Percentiles rank a stretch among this genome's conserved stretches.
These are phyloP conservation scores for Penicillium goetzii DNA, from an alignment of 495 filamentous ascomycete genomes.

Conservation along the genomic window DNA sequence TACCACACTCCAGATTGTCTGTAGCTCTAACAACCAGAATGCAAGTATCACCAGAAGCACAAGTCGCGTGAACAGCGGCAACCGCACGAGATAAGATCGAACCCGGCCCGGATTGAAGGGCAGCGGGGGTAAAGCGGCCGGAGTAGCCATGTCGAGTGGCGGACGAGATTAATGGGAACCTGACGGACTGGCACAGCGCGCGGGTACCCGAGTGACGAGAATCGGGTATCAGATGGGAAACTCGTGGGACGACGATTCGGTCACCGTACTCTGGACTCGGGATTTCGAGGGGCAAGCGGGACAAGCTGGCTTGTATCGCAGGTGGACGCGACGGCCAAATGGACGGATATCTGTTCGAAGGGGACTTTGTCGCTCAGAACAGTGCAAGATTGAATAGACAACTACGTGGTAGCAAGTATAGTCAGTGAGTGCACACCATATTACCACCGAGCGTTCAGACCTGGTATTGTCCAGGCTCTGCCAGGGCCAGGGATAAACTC, in stretches of 20 bases:
- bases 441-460: not conserved
- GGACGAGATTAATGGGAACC: not conserved
- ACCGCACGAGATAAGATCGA: constrained; percentile 74
- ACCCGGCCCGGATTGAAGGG: constrained; percentile 55
- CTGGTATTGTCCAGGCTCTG: not conserved
- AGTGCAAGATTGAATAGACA: not conserved
- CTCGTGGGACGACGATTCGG: not conserved
- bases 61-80: constrained; percentile 87
- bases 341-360: not conserved
- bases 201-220: not conserved
- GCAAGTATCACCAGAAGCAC: constrained; percentile 67
- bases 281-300: constrained; percentile 2
- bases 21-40: constrained; percentile 69
- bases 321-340: not conserved
- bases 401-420: constrained; percentile 1
- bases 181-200: not conserved
- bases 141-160: constrained; percentile 41
- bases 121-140: constrained; percentile 45
- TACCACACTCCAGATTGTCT: constrained; percentile 67
- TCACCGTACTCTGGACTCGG: not conserved
- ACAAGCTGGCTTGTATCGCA: constrained; percentile 12
- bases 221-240: not conserved
- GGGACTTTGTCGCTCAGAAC: not conserved
- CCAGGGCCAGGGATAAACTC: constrained; percentile 31
- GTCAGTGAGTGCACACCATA: constrained; percentile 14